Base-by-base conservation (phyloP, 306 rosid species). In the Trifolium dubium region DNA sequence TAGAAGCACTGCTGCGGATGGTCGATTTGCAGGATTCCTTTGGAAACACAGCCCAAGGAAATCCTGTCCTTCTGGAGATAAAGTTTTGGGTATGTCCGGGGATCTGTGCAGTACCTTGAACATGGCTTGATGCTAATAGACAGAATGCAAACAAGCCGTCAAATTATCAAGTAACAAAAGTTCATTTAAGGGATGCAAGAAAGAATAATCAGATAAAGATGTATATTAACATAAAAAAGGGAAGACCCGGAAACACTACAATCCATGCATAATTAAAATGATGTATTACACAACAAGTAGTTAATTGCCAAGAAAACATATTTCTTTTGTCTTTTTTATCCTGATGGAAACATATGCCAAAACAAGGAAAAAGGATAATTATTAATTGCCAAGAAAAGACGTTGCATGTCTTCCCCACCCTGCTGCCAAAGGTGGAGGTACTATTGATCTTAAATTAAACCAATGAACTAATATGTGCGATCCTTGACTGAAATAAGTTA, bases 111-210 rank as follows among this genome's bases (percentile, higher is more conserved):
- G 80, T 39, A 86, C 92, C 86, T 92, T 95, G 93, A 95, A 95
- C 98, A 92, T 95, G 78, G 95, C 99, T 85, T 90, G 95, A 79
- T 93, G 96, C 99, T 95, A 82, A 69, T 49, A 69, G 23, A 76
- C 71, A 68, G 15, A 79, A 79, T 31, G 54, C 40, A 86, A 51
- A 71, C 23, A 72, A 60, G 64, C 47, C 44, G 67, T 49, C 64
- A 64, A 69, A 62, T 46, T 41, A 32, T 54, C 56, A 47, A 17
- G 73, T 59, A 46, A 44, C 12, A 35, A 79, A 79, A 19, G 8
- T 43, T 58, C 43, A 69, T 64, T 73, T 14, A 65, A 70, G 35
- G 37, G 19, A 67, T 35, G 75, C 75, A 46, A 71, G 77, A 70
- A 46, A 19, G 65, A 23, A 66, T n/a, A 69, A 69, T 35, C 61